phyloP scores from a whole-genome alignment of 2,329 filamentous ascomycete species.

The Aureobasidium sp. region DNA sequence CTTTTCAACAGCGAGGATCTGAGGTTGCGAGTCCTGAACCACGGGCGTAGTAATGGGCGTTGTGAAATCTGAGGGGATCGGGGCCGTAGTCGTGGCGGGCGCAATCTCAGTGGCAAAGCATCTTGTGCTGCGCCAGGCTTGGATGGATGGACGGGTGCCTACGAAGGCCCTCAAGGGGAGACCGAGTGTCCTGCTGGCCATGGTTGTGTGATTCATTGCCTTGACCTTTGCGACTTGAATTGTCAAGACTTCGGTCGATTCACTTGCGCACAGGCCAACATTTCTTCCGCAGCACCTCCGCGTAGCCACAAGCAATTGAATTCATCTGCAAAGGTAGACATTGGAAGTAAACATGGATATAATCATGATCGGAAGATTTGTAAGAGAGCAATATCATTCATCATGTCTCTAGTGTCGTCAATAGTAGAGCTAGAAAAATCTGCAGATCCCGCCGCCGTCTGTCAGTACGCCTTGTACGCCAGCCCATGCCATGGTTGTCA shows the following conservation, averaged over 20 bases:
- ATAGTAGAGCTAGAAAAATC: background rate
- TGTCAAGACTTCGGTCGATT: background rate
- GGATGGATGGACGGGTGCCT: constrained; percentile 13
- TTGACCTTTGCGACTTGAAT: background rate
- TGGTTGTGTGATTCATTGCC: background rate
- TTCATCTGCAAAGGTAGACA: too few species aligned
- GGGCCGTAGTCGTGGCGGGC: background rate
- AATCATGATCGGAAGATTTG: too few species aligned
- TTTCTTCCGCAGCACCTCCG: background rate
- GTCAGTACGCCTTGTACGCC: constrained; percentile 9
- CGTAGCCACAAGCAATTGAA: background rate
- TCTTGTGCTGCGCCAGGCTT: constrained; percentile 14
- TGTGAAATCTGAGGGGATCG: background rate
- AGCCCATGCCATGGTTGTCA: background rate
- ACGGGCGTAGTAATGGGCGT: constrained; percentile 1
- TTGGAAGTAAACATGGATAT: too few species aligned
- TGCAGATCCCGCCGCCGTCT: background rate
- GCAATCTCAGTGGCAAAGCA: constrained; percentile 14
- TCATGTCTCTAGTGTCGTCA: background rate
- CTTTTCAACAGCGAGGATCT: background rate
- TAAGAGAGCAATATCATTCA: background rate
- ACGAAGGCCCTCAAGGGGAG: constrained; percentile 7
- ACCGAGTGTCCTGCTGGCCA: constrained; percentile 7
- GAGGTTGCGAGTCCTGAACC: background rate
- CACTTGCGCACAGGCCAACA: background rate